phyloP scores from a whole-genome alignment of 2,329 filamentous ascomycete genomes.

The Talaromyces funiculosus region DNA sequence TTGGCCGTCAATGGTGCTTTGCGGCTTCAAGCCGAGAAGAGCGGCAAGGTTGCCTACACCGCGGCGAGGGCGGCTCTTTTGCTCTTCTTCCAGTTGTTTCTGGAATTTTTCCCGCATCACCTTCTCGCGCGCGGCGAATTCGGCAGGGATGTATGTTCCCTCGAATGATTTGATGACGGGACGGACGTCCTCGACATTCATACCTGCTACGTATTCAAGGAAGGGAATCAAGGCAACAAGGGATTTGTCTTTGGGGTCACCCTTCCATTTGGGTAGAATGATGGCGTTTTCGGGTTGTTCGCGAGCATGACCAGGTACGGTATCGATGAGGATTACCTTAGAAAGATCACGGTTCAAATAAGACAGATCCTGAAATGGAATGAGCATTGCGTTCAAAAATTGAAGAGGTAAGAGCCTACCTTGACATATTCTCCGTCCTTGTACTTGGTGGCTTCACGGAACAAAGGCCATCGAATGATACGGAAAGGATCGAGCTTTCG shows the following conservation, averaged over 20 bases:
- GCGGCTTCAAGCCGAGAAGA: constrained; percentile 71
- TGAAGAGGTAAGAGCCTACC: constrained; percentile 47
- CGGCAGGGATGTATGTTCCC: constrained; percentile 78
- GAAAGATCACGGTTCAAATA: constrained; percentile 94
- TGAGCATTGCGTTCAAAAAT: constrained; percentile 16
- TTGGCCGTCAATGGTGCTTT: constrained; percentile 59
- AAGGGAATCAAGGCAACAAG: constrained; percentile 89
- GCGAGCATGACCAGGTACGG: constrained; percentile 71
- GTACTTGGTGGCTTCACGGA: constrained; percentile 94
- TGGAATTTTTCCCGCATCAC: constrained; percentile 80
- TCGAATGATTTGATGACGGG: constrained; percentile 82
- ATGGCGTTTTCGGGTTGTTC: constrained; percentile 97
- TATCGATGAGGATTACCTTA: constrained; percentile 93
- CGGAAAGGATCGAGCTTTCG: constrained; percentile 92
- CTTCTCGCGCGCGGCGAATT: constrained; percentile 85
- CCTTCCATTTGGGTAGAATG: constrained; percentile 82
- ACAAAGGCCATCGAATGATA: constrained; percentile 92
- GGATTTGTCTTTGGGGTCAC: constrained; percentile 73
- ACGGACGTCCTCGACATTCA: constrained; percentile 84
- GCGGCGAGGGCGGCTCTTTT: constrained; percentile 54
- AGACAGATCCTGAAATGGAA: constrained; percentile 69
- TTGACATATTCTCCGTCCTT: constrained; percentile 95
- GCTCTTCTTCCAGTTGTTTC: constrained; percentile 65
- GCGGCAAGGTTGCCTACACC: constrained; percentile 65
- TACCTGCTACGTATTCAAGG: constrained; percentile 93